Evolutionary conservation across 2,329 filamentous ascomycete genomes (phyloP), one percentile per base, ranked within the genome.

Genomic region (Xylaria sp.): DNA sequence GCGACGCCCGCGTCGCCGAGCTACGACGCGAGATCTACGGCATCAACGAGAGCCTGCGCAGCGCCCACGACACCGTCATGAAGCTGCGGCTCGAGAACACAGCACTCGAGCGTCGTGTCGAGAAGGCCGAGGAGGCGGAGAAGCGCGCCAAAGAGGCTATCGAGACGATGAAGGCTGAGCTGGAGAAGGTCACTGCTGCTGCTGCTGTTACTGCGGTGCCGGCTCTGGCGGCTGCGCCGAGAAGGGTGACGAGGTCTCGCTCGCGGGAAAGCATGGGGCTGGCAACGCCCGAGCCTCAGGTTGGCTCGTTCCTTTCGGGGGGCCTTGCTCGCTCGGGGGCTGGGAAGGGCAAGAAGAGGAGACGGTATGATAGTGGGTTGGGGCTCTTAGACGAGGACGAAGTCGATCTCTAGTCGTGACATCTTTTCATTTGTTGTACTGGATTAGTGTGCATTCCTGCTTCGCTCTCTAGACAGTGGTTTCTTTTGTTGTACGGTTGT

Each of bases 321-420:
- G 52, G 46, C 1, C 38, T 64, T 2, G 62, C 61, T 21, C 58
- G 61, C 37, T 64, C 58, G 1, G 56, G 56, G 3, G 11, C 17
- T 25, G 49, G 44, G 1, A 76, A 71, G 25, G 77, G 64, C 66
- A 84, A 80, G 74, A 76, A 76, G 60, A 79, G 82, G 60, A 77
- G 79, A 57, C 79, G 80, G 59, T 79, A 81, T 64, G 85, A 87
- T 70, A 85, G 83, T 55, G 85, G 84, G 0, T 68, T 87, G 51
- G 83, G 83, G 0, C 75, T 87, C 23, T 65, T 86, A 70, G 83
- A 84, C 27, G 84, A 86, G 68, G 83, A 85, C 35, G 80, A 81
- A 19, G 40, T 66, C 33, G 67, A 67, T n/a, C 11, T 67, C 43
- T 55, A 66, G 29, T 48, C 19, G n/a, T 64, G 13, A 58, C 29